Evolutionary conservation across 1,284 basidiomycete genomes (phyloP).

Genomic region (Cryptococcus sp.): DNA sequence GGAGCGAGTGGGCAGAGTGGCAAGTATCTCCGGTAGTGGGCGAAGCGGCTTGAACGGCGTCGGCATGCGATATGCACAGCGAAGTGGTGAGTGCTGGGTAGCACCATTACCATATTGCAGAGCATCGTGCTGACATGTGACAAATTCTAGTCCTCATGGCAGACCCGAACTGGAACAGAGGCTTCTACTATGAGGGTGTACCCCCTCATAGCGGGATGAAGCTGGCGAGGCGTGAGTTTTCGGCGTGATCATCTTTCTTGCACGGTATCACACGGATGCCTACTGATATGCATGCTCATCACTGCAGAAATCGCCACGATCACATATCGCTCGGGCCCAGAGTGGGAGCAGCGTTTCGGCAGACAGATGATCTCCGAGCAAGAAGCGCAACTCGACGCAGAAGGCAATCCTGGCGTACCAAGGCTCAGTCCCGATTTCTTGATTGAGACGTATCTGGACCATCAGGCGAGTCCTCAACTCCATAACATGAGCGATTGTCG

Average conservation of each 20-base stretch:
- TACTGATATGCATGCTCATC: neutral
- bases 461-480: conserved; percentile 64
- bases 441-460: conserved; percentile 98
- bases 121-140: neutral
- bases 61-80: conserved; percentile 93
- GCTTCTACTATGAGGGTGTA: conserved; percentile 93
- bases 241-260: neutral
- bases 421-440: conserved; percentile 94
- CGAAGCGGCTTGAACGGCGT: conserved; percentile 87
- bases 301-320: conserved; percentile 92
- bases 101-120: too few species aligned
- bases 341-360: conserved; percentile 97
- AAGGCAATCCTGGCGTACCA: conserved; percentile 55
- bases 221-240: conserved; percentile 82
- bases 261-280: neutral
- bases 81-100: conserved; percentile 68
- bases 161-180: conserved; percentile 98
- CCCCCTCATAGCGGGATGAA: conserved; percentile 99
- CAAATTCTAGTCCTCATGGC: conserved; percentile 84
- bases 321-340: conserved; percentile 96
- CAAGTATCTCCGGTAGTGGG: conserved; percentile 92
- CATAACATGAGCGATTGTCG: neutral
- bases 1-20: conserved; percentile 80
- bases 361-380: conserved; percentile 58
- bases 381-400: conserved; percentile 27